Percentiles rank a stretch among this genome's conserved stretches.
Conservation (phyloP, 2,329 filamentous ascomycete genomes). For the Paecilomyces niveus region DNA sequence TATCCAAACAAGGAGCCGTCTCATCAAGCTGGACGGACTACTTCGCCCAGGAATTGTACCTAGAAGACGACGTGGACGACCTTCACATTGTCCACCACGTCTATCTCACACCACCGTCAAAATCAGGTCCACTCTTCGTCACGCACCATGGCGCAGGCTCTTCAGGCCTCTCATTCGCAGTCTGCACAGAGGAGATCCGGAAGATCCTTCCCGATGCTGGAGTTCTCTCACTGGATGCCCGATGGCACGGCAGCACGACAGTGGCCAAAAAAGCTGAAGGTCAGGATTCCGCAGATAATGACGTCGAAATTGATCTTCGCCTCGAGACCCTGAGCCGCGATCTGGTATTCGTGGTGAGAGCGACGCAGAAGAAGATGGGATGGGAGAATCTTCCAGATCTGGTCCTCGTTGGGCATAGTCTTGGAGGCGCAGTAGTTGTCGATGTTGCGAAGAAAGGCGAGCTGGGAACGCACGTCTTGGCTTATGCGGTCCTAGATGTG, state of each 20-base stretch:
- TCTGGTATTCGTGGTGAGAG: constrained; percentile 60
- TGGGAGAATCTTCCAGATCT: constrained; percentile 70
- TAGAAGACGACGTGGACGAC: constrained; percentile 39
- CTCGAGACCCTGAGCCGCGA: constrained; percentile 68
- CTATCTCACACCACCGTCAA: constrained; percentile 74
- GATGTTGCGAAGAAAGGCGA: constrained; percentile 64
- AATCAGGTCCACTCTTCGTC: constrained; percentile 74
- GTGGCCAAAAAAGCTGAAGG: constrained; percentile 19
- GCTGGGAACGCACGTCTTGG: constrained; percentile 64
- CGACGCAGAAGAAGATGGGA: constrained; percentile 59
- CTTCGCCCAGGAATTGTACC: constrained; percentile 79
- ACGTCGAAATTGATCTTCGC: constrained; percentile 55
- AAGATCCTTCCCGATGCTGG: constrained; percentile 73
- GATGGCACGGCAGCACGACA: constrained; percentile 71
- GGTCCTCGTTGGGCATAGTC: constrained; percentile 81
- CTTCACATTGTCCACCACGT: constrained; percentile 64
- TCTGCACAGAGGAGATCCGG: constrained; percentile 69
- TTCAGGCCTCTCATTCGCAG: constrained; percentile 84
- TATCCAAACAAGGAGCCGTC: constrained; percentile 49
- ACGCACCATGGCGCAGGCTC: constrained; percentile 94
- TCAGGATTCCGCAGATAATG: constrained; percentile 18
- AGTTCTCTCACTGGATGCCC: constrained; percentile 75
- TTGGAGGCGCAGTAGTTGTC: constrained; percentile 86
- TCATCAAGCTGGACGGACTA: constrained; percentile 81
- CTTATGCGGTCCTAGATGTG: constrained; percentile 86